Evolutionary conservation across 495 filamentous ascomycete genomes (phyloP), one percentile per base, ranked within the genome.

Genomic region (Penicillium dipodomyicola): DNA sequence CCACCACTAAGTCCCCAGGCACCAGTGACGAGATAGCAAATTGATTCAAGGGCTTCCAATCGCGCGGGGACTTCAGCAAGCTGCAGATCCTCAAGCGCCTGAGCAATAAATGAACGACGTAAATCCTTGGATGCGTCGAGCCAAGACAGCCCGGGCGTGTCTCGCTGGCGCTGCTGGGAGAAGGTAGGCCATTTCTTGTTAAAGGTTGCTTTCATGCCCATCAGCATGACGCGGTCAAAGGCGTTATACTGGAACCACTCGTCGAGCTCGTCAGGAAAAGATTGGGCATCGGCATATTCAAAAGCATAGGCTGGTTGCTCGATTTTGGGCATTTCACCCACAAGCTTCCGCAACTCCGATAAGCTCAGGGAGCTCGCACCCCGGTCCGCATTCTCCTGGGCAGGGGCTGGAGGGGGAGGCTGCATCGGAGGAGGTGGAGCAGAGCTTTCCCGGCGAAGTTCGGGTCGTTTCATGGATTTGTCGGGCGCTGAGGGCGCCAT

Each of bases 201-300:
- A 64, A 95, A 96, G 4, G 84, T 84, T 23, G 82, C 71, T 63
- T 89, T 90, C 33, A 87, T 85, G 37, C 82, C 78, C 41, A 86
- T 78, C 47, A 94, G 72, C 77, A 81, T 79, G 43, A 72, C 75
- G 44, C 88, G 81, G 55, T 91, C 88, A 70, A 89, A 91, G 56
- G 92, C 88, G 45, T 75, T 80, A 72, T 98, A 97, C 46, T 85
- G 81, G 70, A 98, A 98, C 93, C 92, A 97, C 72, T 97, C 94
- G 62, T 96, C 90, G 20, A 97, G 76, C 75, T 98, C 94, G 54
- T 94, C 91, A 8, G 86, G 81, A 57, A 95, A 86, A 2, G 84
- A 78, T 40, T 90, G 84, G 3, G 86, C 80, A 73, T 97, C 91
- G n/a, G 83, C 77, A 74, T 97, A 97, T 64, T 84, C 82, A 70